phyloP scores from a whole-genome alignment of 2,329 filamentous ascomycete genomes.

The Microdochium paspali region DNA sequence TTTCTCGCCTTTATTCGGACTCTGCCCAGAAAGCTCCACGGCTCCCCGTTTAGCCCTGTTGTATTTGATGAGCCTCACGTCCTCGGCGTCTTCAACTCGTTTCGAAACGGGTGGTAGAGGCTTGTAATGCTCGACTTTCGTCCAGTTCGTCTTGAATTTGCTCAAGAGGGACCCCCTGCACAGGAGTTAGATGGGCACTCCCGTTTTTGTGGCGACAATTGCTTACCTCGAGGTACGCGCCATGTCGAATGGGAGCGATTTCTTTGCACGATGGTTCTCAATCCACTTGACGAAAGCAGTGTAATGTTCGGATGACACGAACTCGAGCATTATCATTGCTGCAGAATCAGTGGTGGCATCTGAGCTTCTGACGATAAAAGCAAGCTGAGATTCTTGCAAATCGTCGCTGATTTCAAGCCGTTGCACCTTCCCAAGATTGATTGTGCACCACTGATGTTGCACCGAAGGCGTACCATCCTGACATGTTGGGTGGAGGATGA shows the following conservation, averaged over 20 bases:
- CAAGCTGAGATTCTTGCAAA: background rate
- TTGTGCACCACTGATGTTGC: background rate
- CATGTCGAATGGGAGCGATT: background rate
- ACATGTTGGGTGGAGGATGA: background rate
- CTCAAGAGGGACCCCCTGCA: background rate
- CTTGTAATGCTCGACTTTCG: background rate
- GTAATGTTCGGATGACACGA: background rate
- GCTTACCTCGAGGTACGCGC: background rate
- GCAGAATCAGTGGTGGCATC: background rate
- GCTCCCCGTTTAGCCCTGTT: slow-evolving; percentile 5
- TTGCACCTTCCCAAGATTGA: background rate
- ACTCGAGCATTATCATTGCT: background rate
- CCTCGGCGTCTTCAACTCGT: slow-evolving; percentile 4
- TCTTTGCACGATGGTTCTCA: no score
- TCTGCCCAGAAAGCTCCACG: background rate
- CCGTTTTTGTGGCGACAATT: no score
- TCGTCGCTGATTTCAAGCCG: background rate
- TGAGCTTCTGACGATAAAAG: background rate
- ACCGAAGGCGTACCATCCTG: background rate
- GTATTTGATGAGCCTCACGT: slow-evolving; percentile 14
- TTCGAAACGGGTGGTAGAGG: background rate
- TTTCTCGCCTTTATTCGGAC: background rate
- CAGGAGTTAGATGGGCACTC: background rate
- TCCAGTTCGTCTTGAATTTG: background rate
- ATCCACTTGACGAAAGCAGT: background rate